Evolutionary conservation across 495 filamentous ascomycete species (phyloP).

Genomic region (Penicillium verhagenii): DNA sequence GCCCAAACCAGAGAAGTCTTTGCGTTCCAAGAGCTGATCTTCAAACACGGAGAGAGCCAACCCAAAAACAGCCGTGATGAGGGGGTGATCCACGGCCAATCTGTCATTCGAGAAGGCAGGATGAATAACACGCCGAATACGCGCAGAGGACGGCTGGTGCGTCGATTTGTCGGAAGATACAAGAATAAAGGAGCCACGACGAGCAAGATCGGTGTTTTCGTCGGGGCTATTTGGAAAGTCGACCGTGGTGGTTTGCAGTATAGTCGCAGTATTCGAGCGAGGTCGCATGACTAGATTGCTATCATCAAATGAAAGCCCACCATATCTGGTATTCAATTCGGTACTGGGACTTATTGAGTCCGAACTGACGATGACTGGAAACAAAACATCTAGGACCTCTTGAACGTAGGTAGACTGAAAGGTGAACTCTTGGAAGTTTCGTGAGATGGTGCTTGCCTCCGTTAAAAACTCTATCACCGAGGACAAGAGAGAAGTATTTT

Average conservation of each 20-base stretch:
- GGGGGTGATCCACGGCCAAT: slow-evolving; percentile 59
- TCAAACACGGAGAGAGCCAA: slow-evolving; percentile 74
- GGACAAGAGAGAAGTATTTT: slow-evolving; percentile 53
- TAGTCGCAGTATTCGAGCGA: slow-evolving; percentile 57
- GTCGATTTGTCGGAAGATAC: slow-evolving; percentile 67
- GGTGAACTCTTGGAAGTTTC: slow-evolving; percentile 77
- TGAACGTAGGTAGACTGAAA: slow-evolving; percentile 73
- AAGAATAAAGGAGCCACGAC: slow-evolving; percentile 82
- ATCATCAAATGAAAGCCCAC: slow-evolving; percentile 78
- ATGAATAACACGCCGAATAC: slow-evolving; percentile 58
- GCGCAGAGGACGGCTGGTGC: slow-evolving; percentile 54
- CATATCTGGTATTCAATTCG: slow-evolving; percentile 77
- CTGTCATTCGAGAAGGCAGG: slow-evolving; percentile 33
- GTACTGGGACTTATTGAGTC: slow-evolving; percentile 77
- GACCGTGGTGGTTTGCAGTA: slow-evolving; percentile 68
- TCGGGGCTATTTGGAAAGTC: slow-evolving; percentile 48
- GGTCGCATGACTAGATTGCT: slow-evolving; percentile 80
- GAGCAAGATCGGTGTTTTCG: slow-evolving; percentile 55
- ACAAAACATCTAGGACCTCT: slow-evolving; percentile 72
- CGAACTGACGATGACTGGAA: slow-evolving; percentile 80
- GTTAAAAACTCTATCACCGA: slow-evolving; percentile 76
- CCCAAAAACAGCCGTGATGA: slow-evolving; percentile 74
- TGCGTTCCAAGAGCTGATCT: slow-evolving; percentile 76
- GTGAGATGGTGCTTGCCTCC: slow-evolving; percentile 70
- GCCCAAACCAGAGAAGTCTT: slow-evolving; percentile 88